Conservation (phyloP, 306 rosid species). For the Malus sieversii region DNA sequence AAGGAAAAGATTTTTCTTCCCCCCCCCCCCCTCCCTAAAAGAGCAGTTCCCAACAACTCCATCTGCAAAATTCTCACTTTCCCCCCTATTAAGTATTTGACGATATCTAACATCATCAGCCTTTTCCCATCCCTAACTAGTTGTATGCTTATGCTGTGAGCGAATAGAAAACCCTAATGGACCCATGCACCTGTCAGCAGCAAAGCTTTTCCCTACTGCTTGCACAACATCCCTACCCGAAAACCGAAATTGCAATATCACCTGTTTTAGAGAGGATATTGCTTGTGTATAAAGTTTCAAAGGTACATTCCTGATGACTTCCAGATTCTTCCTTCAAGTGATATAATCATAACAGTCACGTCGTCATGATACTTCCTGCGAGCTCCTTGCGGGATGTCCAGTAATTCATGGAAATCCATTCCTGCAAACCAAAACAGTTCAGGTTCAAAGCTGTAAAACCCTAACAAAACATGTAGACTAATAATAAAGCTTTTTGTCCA, state of each 20-base stretch:
- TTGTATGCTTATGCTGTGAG: conserved; percentile 31
- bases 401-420: conserved; percentile 89
- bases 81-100: conserved; percentile 16
- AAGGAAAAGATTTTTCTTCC: neutral
- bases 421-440: conserved; percentile 44
- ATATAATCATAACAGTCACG: conserved; percentile 94
- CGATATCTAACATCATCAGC: conserved; percentile 20
- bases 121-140: conserved; percentile 22
- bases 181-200: conserved; percentile 53
- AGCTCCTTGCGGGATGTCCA: conserved; percentile 98
- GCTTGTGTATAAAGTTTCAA: conserved; percentile 30
- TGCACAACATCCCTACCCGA: conserved; percentile 15
- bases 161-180: conserved; percentile 18
- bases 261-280: conserved; percentile 20
- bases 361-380: conserved; percentile 97
- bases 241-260: conserved; percentile 18
- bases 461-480: too few relatives aligned
- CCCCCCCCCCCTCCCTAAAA: conserved; percentile 1
- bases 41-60: conserved; percentile 39
- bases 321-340: conserved; percentile 99
- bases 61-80: conserved; percentile 12
- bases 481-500: too few relatives aligned
- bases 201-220: conserved; percentile 34
- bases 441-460: neutral
- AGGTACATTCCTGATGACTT: conserved; percentile 93